Conservation (phyloP, 495 filamentous ascomycete genomes). For the Neurospora sp. region DNA sequence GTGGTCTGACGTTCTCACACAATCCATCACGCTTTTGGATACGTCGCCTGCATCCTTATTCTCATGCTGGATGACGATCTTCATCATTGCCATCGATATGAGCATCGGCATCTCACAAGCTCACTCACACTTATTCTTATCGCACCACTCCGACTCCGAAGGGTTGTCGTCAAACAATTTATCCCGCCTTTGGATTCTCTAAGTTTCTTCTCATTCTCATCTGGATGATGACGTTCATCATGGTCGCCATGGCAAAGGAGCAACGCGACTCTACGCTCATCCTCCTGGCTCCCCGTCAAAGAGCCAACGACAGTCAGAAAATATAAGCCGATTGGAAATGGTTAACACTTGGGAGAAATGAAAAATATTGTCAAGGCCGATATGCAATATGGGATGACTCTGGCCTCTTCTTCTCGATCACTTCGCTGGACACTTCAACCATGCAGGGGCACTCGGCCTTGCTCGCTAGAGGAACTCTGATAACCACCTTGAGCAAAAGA, state of each 20-base stretch:
- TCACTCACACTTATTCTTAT: background rate
- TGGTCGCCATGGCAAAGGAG: background rate
- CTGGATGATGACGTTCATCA: background rate
- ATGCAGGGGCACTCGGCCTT: background rate
- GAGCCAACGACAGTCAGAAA: too few species aligned
- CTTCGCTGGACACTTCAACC: background rate
- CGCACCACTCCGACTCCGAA: background rate
- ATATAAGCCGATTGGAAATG: too few species aligned
- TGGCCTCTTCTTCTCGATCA: background rate
- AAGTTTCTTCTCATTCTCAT: background rate
- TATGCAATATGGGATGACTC: background rate
- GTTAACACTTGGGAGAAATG: background rate
- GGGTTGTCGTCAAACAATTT: background rate
- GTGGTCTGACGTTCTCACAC: background rate
- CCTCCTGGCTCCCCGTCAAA: too few species aligned
- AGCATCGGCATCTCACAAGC: background rate
- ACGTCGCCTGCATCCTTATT: background rate
- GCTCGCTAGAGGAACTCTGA: background rate
- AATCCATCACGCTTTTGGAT: background rate
- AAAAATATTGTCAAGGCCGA: background rate
- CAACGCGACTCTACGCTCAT: too few species aligned
- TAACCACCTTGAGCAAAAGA: background rate
- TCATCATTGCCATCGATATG: background rate
- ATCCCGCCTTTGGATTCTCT: background rate
- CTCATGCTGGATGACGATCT: background rate